Evolutionary conservation across 1,139 yeast species (phyloP), one percentile per base, ranked within the genome.

Genomic region (Yamadazyma mexicana): DNA sequence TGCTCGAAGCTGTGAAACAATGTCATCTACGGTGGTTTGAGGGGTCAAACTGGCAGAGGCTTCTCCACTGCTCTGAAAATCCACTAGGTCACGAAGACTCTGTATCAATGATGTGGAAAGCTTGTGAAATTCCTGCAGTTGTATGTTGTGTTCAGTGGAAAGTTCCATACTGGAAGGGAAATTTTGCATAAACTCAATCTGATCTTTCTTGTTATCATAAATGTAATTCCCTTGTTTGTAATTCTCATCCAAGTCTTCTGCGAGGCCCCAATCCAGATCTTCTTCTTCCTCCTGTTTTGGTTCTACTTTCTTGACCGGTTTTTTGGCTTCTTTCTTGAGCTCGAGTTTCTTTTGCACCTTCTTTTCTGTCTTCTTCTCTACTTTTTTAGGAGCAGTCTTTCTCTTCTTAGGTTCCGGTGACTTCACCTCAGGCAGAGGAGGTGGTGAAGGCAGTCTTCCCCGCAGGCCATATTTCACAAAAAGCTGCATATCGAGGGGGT

Each of bases 241-340:
- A 17, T 60, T 58, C 32, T 46, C 53, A 6, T 48, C 49, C 12
- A 55, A 42, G 26, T 51, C 45, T 17, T 66, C 73, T 8, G 66
- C 72, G 16, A 70, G 41, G 1, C 76, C 76, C 77, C 77, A 71
- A 49, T 71, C 77, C 4, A 67, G 56, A 49, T 71, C 77, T 37
- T 59, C 40, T 32, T 38, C 40, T 8, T 31, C 31, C 20, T 25
- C 33, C 12, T 31, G 31, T 25, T 23, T 23, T n/a, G 34, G 20
- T 20, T 38, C 31, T 17, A 38, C 40, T 36, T 43, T 44, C 27
- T 41, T 18, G n/a, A 27, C 35, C 11, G 40, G 39, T 26, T 37
- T 39, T 20, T 20, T 20, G 22, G 22, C 22, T 5, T 5, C 8
- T 8, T 20, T 20, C 22, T 20, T 20, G 22, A 8, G 22, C 5